Conservation (phyloP, 2,329 filamentous ascomycete species). For the Harringtonia aguacate region DNA sequence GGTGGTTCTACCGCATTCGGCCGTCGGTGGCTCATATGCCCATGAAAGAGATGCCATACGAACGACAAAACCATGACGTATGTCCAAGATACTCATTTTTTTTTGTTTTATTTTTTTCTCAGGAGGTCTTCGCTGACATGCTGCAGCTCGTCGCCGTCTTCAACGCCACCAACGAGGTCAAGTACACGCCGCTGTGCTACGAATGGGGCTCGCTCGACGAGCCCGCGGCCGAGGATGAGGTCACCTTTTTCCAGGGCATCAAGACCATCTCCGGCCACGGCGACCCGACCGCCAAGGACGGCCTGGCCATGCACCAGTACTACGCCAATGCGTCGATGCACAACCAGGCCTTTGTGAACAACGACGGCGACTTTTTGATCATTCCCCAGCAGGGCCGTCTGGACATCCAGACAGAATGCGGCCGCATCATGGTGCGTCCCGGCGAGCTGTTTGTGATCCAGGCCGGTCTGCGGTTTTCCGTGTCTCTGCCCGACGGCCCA, state of each 20-base stretch:
- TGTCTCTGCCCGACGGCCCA: constrained; percentile 31
- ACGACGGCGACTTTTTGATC: no score
- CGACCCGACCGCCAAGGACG: constrained; percentile 35
- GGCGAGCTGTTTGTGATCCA: constrained; percentile 58
- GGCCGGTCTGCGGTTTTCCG: constrained; percentile 52
- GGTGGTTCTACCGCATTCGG: constrained; percentile 9
- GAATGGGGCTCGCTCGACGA: constrained; percentile 33
- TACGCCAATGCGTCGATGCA: constrained; percentile 34
- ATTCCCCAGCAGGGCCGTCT: constrained; percentile 53
- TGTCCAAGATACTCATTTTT: not conserved
- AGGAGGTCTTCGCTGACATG: no score
- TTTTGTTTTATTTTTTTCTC: no score
- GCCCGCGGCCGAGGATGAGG: not conserved
- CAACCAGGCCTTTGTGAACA: constrained; percentile 36
- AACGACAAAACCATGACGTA: not conserved
- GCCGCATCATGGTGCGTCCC: constrained; percentile 43
- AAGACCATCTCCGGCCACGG: constrained; percentile 37
- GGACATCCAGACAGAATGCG: constrained; percentile 59
- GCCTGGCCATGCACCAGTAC: constrained; percentile 36
- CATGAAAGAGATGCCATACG: not conserved
- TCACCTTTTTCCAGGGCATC: constrained; percentile 35
- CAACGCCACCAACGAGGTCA: no score
- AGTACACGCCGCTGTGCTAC: constrained; percentile 29
- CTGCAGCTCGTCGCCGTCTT: no score
- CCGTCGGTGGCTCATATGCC: not conserved